Evolutionary conservation across 1,284 basidiomycete genomes (phyloP).

Genomic region (Spongiforma sp.): DNA sequence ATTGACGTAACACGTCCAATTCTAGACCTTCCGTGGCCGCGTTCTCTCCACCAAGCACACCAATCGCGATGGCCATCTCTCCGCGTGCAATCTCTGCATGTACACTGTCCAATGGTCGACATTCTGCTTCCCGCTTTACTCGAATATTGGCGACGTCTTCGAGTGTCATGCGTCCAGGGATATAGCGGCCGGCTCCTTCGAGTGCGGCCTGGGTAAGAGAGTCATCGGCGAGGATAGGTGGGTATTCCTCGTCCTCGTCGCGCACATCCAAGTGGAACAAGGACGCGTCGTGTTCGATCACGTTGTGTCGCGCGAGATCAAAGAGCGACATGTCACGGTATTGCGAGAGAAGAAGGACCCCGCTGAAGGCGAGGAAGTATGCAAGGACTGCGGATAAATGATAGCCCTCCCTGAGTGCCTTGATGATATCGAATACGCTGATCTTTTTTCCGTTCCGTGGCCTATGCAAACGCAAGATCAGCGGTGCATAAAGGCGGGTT

Average conservation of each 20-base stretch:
- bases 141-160: constrained; percentile 53
- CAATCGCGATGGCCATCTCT: constrained; percentile 67
- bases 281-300: constrained; percentile 40
- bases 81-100: constrained; percentile 65
- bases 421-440: constrained; percentile 30
- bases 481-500: background rate
- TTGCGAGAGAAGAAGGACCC: constrained; percentile 36
- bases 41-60: constrained; percentile 41
- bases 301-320: constrained; percentile 46
- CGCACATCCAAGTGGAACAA: constrained; percentile 46
- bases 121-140: constrained; percentile 48
- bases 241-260: constrained; percentile 34
- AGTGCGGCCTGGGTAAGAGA: constrained; percentile 31
- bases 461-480: constrained; percentile 22
- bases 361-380: constrained; percentile 35
- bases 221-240: constrained; percentile 30
- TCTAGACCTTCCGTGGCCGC: constrained; percentile 44
- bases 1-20: constrained; percentile 48
- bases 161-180: constrained; percentile 27
- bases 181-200: constrained; percentile 23
- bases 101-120: constrained; percentile 43
- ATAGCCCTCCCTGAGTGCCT: constrained; percentile 42
- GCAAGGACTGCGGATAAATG: constrained; percentile 40
- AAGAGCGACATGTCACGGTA: constrained; percentile 41
- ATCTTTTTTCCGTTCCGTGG: constrained; percentile 42